Evolutionary conservation across 2,329 filamentous ascomycete species (phyloP), one percentile per base, ranked within the genome.

Genomic region (Ophiocordyceps camponoti-floridani): DNA sequence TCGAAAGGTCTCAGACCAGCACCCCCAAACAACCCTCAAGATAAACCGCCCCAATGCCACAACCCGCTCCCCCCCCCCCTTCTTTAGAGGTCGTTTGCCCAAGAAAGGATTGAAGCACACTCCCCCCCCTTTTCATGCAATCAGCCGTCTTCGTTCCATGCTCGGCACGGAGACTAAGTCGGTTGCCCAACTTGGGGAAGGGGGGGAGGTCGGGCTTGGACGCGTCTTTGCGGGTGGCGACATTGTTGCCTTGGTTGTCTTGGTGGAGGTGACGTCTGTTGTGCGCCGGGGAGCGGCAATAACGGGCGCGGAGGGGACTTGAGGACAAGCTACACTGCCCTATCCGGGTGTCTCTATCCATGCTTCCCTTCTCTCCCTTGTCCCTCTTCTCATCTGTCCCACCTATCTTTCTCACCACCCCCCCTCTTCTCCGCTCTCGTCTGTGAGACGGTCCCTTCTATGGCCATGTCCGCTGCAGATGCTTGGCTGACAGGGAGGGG

Each of bases 1-100:
- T 41, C 37, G 37, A 26, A 46, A 46, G 19, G 42, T 44, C 43
- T 44, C n/a, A 46, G 45, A 42, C 45, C 42, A 40, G 37, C 38
- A 31, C 18, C 23, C 23, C 23, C 23, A 23, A 23, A 23, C 23
- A 23, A 23, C 23, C 23, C 23, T 23, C 23, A 23, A 23, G 23
- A 23, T 23, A 23, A 23, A 23, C 23, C 23, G 23, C 23, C 23
- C 23, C 23, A 23, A 23, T 23, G 23, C 23, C 23, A 23, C 23
- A 13, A 41, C 19, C 7, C 13, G 37, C n/a, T n/a, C 37, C 2
- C 37, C n/a, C n/a, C 37, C n/a, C 12, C n/a, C 31, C 31, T 23
- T 5, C 23, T 23, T 5, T 5, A 23, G 23, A 23, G 3, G 23
- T 23, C 23, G 23, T 23, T 23, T 23, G 23, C 23, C 23, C 23